A percentile compares a stretch with the other conserved stretches of the same genome.
These are phyloP conservation scores for Boletus rubropictus DNA, from an alignment of 768 basidiomycete species.

Conservation along the genomic window DNA sequence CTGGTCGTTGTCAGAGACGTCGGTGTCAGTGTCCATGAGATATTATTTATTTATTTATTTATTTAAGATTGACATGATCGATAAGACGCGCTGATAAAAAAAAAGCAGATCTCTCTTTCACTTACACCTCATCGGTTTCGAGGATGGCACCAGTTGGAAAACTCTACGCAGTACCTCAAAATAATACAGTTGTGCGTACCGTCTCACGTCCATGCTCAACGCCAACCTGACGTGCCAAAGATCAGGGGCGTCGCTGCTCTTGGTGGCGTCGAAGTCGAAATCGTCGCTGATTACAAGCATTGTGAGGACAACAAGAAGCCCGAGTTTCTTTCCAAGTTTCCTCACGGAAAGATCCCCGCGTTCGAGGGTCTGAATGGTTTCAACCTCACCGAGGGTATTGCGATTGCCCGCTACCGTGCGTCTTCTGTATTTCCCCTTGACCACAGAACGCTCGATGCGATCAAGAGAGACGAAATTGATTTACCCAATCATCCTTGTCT, in stretches of 20 bases:
- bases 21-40: constrained; percentile 27
- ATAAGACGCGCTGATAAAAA: constrained; percentile 29
- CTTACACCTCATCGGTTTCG: constrained; percentile 21
- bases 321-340: constrained; percentile 70
- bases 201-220: not conserved
- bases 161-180: constrained; percentile 47
- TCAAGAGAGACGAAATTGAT: constrained; percentile 22
- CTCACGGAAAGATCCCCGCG: constrained; percentile 79
- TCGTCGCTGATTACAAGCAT: constrained; percentile 52
- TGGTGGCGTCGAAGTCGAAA: constrained; percentile 51
- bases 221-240: constrained; percentile 24
- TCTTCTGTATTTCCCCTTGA: constrained; percentile 19
- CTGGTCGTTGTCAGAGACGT: constrained; percentile 27
- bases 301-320: constrained; percentile 63
- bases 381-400: constrained; percentile 66
- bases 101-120: constrained; percentile 7
- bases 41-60: constrained; percentile 9
- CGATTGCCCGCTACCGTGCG: constrained; percentile 89
- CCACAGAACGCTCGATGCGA: constrained; percentile 11
- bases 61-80: constrained; percentile 21
- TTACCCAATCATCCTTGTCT: constrained; percentile 68
- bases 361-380: constrained; percentile 74
- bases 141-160: constrained; percentile 59
- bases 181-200: constrained; percentile 41
- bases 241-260: constrained; percentile 55